Conservation (phyloP, 345 rosid species). For the Euphorbia lathyris region DNA sequence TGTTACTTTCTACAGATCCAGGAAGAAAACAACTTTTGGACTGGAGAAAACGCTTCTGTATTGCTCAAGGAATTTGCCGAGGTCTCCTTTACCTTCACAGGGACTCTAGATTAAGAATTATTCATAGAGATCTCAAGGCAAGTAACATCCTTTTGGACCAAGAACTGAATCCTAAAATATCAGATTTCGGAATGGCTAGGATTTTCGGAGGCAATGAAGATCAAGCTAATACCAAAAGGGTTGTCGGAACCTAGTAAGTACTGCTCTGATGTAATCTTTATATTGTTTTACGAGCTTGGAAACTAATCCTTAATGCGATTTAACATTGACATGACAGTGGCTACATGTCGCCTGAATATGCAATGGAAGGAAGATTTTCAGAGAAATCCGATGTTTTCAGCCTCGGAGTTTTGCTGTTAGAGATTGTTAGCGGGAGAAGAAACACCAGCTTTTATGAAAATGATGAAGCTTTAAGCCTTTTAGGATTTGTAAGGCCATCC, state of each 20-base stretch:
- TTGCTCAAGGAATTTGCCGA: constrained; percentile 16
- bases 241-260: constrained; percentile 20
- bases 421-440: constrained; percentile 16
- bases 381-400: constrained; percentile 20
- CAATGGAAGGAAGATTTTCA: constrained; percentile 17
- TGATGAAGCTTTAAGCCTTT: constrained; percentile 2
- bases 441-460: constrained; percentile 8
- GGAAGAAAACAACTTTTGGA: not conserved
- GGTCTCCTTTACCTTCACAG: constrained; percentile 24
- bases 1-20: not conserved
- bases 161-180: constrained; percentile 23
- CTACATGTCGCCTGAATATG: constrained; percentile 22
- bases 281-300: not conserved
- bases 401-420: constrained; percentile 17
- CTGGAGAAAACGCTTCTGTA: constrained; percentile 13
- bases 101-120: constrained; percentile 17
- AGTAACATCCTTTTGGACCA: constrained; percentile 23
- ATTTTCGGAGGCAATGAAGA: constrained; percentile 20
- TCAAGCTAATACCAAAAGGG: constrained; percentile 16
- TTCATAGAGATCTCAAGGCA: constrained; percentile 20
- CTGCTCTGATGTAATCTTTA: not conserved
- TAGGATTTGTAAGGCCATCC: constrained; percentile 13
- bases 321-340: constrained; percentile 6
- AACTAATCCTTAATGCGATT: not conserved
- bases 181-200: constrained; percentile 24